Evolutionary conservation across 2,329 filamentous ascomycete genomes (phyloP).

Genomic region (Beauveria sp.): DNA sequence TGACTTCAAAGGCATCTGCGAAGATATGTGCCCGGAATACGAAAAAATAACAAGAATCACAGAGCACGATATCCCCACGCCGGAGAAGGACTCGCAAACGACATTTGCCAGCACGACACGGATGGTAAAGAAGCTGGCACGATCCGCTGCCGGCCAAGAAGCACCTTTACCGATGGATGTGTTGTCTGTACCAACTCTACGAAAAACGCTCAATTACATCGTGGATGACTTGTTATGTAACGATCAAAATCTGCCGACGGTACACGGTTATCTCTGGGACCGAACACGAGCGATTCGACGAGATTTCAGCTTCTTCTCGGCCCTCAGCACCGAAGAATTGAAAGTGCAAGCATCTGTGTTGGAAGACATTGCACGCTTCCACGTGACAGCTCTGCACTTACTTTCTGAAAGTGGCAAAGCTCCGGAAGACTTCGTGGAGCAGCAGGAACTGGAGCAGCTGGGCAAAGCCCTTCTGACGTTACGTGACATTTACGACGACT

Average conservation of each 20-base stretch:
- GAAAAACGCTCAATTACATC: slow-evolving; percentile 55
- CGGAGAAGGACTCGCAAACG: slow-evolving; percentile 43
- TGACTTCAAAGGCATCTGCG: slow-evolving; percentile 59
- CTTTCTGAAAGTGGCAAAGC: slow-evolving; percentile 49
- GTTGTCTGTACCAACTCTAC: slow-evolving; percentile 50
- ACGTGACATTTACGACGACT: slow-evolving; percentile 60
- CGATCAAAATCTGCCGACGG: slow-evolving; percentile 45
- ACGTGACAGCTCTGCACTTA: slow-evolving; percentile 57
- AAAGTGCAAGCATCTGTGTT: slow-evolving; percentile 54
- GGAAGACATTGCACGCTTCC: slow-evolving; percentile 60
- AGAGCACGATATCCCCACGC: slow-evolving; percentile 48
- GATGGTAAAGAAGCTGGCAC: slow-evolving; percentile 61
- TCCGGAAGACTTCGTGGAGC: slow-evolving; percentile 55
- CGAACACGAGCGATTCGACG: slow-evolving; percentile 59
- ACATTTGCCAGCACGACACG: slow-evolving; percentile 39
- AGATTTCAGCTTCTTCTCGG: slow-evolving; percentile 61
- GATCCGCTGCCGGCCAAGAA: slow-evolving; percentile 61
- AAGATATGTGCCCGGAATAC: slow-evolving; percentile 63
- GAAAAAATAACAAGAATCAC: slow-evolving; percentile 57
- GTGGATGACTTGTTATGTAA: slow-evolving; percentile 50
- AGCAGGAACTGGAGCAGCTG: slow-evolving; percentile 61
- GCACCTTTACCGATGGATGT: slow-evolving; percentile 62
- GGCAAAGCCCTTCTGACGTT: slow-evolving; percentile 58
- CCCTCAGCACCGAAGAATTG: slow-evolving; percentile 49
- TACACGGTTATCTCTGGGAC: slow-evolving; percentile 62